A percentile compares a stretch with the other conserved stretches of the same genome.
These are phyloP conservation scores for Balansia obtecta DNA, from an alignment of 2,329 filamentous ascomycete genomes.

Conservation along the genomic window DNA sequence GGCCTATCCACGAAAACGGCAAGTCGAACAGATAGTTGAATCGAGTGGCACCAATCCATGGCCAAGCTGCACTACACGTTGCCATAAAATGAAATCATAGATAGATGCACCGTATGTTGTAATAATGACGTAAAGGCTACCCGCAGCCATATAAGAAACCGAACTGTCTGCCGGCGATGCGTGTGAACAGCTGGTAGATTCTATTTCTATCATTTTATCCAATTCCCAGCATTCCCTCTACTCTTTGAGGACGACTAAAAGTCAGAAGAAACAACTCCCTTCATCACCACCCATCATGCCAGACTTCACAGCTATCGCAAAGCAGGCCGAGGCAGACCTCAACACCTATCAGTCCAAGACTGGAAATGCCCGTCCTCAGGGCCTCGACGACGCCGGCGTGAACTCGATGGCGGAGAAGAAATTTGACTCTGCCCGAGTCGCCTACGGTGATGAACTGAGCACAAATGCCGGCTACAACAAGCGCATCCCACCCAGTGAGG, in stretches of 20 bases:
- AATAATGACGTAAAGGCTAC: background rate
- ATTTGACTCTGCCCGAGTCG: slow-evolving; percentile 18
- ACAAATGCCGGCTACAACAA: slow-evolving; percentile 34
- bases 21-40: background rate
- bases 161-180: background rate
- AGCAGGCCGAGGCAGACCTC: slow-evolving; percentile 33
- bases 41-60: background rate
- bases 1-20: background rate
- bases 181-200: background rate
- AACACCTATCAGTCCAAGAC: slow-evolving; percentile 37
- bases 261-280: background rate
- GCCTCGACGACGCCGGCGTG: slow-evolving; percentile 29
- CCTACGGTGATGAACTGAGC: slow-evolving; percentile 29
- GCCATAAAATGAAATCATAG: slow-evolving; percentile 1
- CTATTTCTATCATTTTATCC: too few relatives aligned
- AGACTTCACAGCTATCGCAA: slow-evolving; percentile 29
- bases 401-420: slow-evolving; percentile 28
- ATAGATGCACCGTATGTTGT: background rate
- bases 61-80: background rate
- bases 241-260: too few relatives aligned
- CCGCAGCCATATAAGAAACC: background rate
- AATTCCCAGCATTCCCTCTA: too few relatives aligned
- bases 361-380: slow-evolving; percentile 25
- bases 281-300: slow-evolving; percentile 11
- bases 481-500: slow-evolving; percentile 32